phyloP scores from a whole-genome alignment of 2,329 filamentous ascomycete species.

The Trichophyton schoenleinii region DNA sequence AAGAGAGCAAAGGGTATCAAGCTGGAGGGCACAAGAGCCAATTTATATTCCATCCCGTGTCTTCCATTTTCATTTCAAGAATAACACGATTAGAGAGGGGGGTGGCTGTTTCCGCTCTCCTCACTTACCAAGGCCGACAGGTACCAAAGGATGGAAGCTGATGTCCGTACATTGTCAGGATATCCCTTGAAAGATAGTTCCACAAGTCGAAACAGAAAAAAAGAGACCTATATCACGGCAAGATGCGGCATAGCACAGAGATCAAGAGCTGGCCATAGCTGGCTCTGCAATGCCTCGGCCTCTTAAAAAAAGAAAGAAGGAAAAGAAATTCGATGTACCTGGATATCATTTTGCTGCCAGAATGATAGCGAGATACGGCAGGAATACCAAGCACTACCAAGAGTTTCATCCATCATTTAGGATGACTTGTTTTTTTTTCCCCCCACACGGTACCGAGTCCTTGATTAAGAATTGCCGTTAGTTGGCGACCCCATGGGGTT shows the following conservation, averaged over 20 bases:
- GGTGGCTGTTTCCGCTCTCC: not conserved
- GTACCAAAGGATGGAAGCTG: not conserved
- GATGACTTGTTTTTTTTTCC: not conserved
- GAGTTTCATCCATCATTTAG: not conserved
- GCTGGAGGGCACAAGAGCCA: not conserved
- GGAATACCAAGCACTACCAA: not conserved
- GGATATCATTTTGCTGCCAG: not conserved
- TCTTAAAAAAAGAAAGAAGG: not conserved
- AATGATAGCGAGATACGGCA: not conserved
- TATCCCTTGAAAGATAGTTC: conserved; percentile 1
- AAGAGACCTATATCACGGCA: not conserved
- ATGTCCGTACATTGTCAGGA: not conserved
- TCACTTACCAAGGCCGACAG: not conserved
- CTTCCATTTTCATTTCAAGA: not conserved
- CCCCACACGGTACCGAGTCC: not conserved
- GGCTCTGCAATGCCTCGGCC: not conserved
- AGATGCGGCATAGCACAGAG: not conserved
- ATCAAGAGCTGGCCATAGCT: conserved; percentile 2
- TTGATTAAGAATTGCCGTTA: not conserved
- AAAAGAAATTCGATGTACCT: not conserved
- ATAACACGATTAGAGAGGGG: not conserved
- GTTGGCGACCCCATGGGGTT: not conserved
- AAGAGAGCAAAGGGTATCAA: not conserved
- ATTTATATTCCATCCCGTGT: not conserved
- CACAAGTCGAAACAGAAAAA: not conserved